Evolutionary conservation across 202 grass and related monocot species (phyloP), one percentile per base, ranked within the genome.

Genomic region (Elaeis oleifera): DNA sequence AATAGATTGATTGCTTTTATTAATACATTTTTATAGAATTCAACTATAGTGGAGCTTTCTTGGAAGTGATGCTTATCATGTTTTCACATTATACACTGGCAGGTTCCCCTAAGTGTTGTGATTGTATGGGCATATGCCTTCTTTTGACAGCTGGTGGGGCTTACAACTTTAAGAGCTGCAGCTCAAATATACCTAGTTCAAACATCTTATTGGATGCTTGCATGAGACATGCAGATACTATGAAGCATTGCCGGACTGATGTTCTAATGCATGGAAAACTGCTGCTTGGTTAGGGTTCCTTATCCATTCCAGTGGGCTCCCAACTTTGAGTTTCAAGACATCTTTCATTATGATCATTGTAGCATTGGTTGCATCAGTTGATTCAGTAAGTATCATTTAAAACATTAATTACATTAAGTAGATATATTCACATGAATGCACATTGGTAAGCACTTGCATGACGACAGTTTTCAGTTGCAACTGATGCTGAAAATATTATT

Each of bases 61-160:
- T 18, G 2, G 36, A 20, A 54, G 18, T 51, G 53, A 55, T 74
- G n/a, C 23, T 56, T 48, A 67, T 44, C 50, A 51, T 29, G 56
- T 67, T 39, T 18, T 64, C 16, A 21, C 6, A 70, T 74, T 36
- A 56, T 49, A 64, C 81, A 50, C 64, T 68, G n/a, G 67, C 79
- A 97, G 94, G 89, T 97, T 64, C 94, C 94, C 49, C 69, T 97
- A n/a, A 89, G 88, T 81, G 80, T 97, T 61, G 80, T 77, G 61
- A 86, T 97, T 77, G 76, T 89, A 82, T 97, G 94, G 92, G 85
- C 88, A 20, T 97, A 92, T 80, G 82, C 94, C 58, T 97, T 92
- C 82, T 92, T 92, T 67, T 97, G 74, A 97, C 94, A 70, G 79
- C 88, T 48, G 94, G 88, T 72, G 94, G 94, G 23, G 88, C 85